Base-by-base conservation (phyloP, 78 protist genomes). In the Bodo saltans region DNA sequence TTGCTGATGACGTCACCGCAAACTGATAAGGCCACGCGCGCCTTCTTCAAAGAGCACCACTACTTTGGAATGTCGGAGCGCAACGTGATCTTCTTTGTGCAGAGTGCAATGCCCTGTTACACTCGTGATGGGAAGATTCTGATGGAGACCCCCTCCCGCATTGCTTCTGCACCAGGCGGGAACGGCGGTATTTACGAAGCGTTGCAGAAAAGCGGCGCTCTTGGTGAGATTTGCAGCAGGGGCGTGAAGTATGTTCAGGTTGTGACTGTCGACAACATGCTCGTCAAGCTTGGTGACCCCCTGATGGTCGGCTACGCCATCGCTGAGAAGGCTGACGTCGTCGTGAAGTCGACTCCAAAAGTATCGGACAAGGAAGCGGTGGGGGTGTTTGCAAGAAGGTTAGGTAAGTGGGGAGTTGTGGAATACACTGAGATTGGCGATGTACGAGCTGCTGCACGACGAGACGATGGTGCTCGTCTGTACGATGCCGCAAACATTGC, bases 161-260 rank as follows among this genome's bases (percentile, higher is more conserved):
- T 95, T 26, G 88, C 96, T 34, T 34, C 39, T 29, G 75, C 97
- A 0, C 98, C 99, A 28, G 92, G 95, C 74, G 99, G 99, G 4
- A 97, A 97, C 88, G 99, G 97, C 32, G 99, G 98, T 23, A 40
- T 86, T 40, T 76, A 81, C 38, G 29, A 3, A 11, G 92, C 96
- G 8, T 81, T 97, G 25, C 41, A 11, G 0, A 60, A 68, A 12
- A 29, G 80, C 23, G 95, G 96, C 30, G 89, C 78, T n/a, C 47
- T 95, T 0, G 76, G 2, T 11, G 92, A 93, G 68, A 88, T 97
- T 94, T 47, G 35, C 34, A 28, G 25, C 17, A 78, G 90, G 37
- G 96, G 96, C 0, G 84, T 95, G 23, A 68, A 85, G 80, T 79
- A 79, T 76, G 53, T 93, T n/a, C 92, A 90, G 72, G 90, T 89